Evolutionary conservation across 2,329 filamentous ascomycete genomes (phyloP).

Genomic region (Cladosporium halotolerans): DNA sequence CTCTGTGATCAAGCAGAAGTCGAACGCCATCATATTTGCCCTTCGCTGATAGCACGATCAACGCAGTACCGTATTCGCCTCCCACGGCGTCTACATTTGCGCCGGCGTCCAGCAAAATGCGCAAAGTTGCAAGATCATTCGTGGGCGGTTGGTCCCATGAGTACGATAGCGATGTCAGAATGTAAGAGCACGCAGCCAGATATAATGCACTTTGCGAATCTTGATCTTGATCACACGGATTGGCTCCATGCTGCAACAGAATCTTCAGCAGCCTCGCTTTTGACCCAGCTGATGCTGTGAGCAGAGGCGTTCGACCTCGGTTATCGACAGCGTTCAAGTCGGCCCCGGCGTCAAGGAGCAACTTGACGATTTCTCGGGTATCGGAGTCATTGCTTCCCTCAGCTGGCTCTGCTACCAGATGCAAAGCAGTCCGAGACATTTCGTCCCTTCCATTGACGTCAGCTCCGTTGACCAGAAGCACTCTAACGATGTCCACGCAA

Average conservation of each 20-base stretch:
- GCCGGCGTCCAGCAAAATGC: neutral
- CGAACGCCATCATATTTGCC: neutral
- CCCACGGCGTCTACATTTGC: neutral
- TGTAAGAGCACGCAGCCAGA: neutral
- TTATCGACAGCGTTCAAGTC: neutral
- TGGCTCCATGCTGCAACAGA: neutral
- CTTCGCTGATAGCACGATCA: neutral
- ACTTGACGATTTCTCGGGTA: neutral
- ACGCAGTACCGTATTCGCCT: neutral
- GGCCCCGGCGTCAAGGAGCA: neutral
- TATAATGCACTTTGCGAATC: neutral
- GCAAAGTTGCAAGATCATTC: neutral
- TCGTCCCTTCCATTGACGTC: constrained; percentile 19
- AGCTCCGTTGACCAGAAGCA: constrained; percentile 20
- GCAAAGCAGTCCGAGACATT: constrained; percentile 12
- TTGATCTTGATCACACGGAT: too few species aligned
- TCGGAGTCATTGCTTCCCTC: neutral
- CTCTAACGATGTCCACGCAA: constrained; percentile 8
- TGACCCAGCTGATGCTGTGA: neutral
- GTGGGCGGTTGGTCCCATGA: neutral
- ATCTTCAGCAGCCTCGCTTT: neutral
- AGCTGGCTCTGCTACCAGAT: neutral
- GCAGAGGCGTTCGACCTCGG: neutral
- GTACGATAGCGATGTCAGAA: neutral
- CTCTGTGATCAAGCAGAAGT: neutral